A percentile compares a stretch with the other conserved stretches of the same genome.
phyloP scores from a whole-genome alignment of 2,329 filamentous ascomycete species.

The Botrytis porri region DNA sequence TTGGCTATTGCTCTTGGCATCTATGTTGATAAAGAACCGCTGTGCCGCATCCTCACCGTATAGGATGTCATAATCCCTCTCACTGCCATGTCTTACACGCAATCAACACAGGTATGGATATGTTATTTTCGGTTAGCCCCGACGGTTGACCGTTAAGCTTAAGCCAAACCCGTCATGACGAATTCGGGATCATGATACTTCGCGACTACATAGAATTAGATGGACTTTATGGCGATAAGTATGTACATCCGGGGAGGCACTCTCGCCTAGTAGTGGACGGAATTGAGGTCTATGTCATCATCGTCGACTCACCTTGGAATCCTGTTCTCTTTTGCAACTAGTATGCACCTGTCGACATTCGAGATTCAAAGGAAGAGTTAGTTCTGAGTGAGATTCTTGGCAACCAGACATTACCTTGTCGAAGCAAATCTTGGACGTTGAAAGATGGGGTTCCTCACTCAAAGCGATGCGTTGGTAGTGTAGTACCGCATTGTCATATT shows the following conservation, averaged over 20 bases:
- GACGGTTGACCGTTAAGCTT: neutral
- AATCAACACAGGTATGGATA: neutral
- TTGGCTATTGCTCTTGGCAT: neutral
- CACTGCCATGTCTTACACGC: neutral
- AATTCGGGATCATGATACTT: neutral
- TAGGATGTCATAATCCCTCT: neutral
- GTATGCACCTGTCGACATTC: neutral
- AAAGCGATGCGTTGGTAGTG: neutral
- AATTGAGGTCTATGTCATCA: neutral
- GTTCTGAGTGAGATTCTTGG: conserved; percentile 6
- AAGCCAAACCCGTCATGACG: neutral
- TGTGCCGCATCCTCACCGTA: neutral
- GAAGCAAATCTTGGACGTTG: neutral
- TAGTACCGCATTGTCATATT: neutral
- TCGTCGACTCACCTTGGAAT: neutral
- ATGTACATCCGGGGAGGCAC: neutral
- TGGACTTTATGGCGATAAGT: neutral
- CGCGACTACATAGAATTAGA: neutral
- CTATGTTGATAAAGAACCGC: neutral
- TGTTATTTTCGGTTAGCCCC: neutral
- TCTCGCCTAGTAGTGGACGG: neutral
- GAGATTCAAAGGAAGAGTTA: neutral
- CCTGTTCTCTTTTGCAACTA: neutral
- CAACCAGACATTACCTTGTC: neutral
- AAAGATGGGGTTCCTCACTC: neutral